Conservation (phyloP, 129 eudicot species). For the Heracleum sosnowskyi region DNA sequence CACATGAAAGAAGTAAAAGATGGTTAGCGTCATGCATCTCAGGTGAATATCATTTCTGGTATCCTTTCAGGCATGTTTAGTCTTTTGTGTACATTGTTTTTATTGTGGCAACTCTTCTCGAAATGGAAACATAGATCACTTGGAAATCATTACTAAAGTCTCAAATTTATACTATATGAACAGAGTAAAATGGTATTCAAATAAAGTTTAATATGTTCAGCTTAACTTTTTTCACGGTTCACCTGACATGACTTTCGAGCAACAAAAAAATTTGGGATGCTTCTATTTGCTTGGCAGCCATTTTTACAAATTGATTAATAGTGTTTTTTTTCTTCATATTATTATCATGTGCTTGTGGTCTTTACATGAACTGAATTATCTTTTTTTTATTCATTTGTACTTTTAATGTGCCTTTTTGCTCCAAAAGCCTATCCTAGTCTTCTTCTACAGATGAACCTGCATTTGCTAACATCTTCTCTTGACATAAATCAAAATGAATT, state of each 20-base stretch:
- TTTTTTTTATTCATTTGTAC: not conserved
- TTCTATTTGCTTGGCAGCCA: not conserved
- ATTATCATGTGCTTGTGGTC: not conserved
- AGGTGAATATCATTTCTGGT: constrained; percentile 20
- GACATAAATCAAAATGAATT: not conserved
- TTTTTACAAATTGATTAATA: not conserved
- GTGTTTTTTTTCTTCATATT: not conserved
- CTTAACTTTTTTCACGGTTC: not conserved
- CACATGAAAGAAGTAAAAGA: constrained; percentile 27
- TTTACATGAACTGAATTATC: not conserved
- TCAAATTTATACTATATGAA: not conserved
- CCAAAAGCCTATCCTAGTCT: not conserved
- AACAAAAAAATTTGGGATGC: no score
- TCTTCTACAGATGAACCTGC: not conserved
- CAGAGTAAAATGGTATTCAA: not conserved
- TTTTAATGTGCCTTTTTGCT: not conserved
- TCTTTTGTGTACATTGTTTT: not conserved
- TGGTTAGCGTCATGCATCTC: constrained; percentile 19
- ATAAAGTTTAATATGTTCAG: not conserved
- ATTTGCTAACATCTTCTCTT: not conserved
- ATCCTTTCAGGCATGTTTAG: not conserved
- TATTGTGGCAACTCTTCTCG: not conserved
- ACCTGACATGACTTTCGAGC: not conserved
- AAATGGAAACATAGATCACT: not conserved
- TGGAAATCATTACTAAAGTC: not conserved